Conservation (phyloP, 768 basidiomycete genomes). For the Rhizopogon vesiculosus region DNA sequence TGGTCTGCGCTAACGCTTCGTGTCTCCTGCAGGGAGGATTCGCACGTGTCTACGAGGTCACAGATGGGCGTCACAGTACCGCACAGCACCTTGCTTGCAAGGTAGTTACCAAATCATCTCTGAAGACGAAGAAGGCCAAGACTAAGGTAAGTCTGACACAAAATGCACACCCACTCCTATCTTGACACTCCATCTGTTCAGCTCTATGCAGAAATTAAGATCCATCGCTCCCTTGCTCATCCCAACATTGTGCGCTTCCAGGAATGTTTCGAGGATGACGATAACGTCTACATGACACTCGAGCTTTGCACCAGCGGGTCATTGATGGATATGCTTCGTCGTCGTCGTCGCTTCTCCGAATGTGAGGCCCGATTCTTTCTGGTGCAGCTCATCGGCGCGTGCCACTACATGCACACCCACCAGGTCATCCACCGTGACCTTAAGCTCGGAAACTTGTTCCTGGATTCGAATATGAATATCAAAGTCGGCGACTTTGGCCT, state of each 20-base stretch:
- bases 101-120: conserved; percentile 87
- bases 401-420: conserved; percentile 95
- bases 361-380: conserved; percentile 91
- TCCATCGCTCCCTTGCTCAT: conserved; percentile 86
- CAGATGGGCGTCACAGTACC: conserved; percentile 41
- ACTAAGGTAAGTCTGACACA: conserved; percentile 64
- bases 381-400: conserved; percentile 92
- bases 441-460: conserved; percentile 92
- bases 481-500: conserved; percentile 98
- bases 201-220: conserved; percentile 99
- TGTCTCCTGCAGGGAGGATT: conserved; percentile 68
- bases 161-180: no score
- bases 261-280: conserved; percentile 93
- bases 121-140: conserved; percentile 95
- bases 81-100: conserved; percentile 80
- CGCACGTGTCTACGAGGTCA: conserved; percentile 94
- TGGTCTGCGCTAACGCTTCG: not conserved
- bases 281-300: conserved; percentile 96
- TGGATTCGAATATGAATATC: conserved; percentile 89
- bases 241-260: conserved; percentile 91
- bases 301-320: conserved; percentile 90
- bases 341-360: conserved; percentile 83
- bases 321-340: conserved; percentile 86
- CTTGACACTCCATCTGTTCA: conserved; percentile 24
- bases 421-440: conserved; percentile 98